These are phyloP conservation scores for Aspergillus sp. DNA, from an alignment of 2,329 filamentous ascomycete species.

Conservation along the genomic window DNA sequence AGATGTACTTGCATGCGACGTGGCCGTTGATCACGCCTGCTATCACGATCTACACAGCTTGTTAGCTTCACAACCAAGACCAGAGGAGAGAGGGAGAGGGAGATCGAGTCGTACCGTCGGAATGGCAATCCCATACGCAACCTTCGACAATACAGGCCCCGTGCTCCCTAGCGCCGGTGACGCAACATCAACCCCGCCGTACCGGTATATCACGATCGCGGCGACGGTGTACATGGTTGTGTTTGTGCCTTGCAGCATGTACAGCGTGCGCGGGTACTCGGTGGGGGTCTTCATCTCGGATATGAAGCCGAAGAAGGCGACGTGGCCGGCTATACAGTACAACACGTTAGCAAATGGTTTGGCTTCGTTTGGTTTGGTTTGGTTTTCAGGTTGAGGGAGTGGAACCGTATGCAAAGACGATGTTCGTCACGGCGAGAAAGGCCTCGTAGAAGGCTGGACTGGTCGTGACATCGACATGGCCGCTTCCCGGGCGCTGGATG, in stretches of 20 bases:
- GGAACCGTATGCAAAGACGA: constrained; percentile 69
- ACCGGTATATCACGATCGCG: constrained; percentile 68
- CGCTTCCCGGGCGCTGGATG: constrained; percentile 44
- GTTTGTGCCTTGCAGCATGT: constrained; percentile 59
- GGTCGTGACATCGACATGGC: constrained; percentile 37
- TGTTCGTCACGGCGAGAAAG: constrained; percentile 65
- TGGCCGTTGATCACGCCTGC: constrained; percentile 70
- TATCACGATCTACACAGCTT: constrained; percentile 56
- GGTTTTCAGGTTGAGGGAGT: too few species aligned
- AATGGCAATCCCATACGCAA: constrained; percentile 67
- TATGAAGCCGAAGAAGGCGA: constrained; percentile 67
- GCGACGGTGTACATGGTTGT: constrained; percentile 64
- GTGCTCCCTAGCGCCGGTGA: constrained; percentile 68
- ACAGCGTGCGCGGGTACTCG: constrained; percentile 63
- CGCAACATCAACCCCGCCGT: constrained; percentile 59
- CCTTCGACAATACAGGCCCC: constrained; percentile 55
- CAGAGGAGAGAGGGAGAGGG: too few species aligned
- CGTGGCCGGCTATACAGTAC: constrained; percentile 50
- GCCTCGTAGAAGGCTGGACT: constrained; percentile 52
- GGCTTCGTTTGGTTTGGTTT: too few species aligned
- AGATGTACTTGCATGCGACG: constrained; percentile 66
- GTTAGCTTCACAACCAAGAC: too few species aligned
- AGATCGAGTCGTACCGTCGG: constrained; percentile 51
- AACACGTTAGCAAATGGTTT: too few species aligned
- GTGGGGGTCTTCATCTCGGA: constrained; percentile 62